These are phyloP conservation scores for Sphaerosporella brunnea DNA, from an alignment of 495 filamentous ascomycete genomes.

Conservation along the genomic window DNA sequence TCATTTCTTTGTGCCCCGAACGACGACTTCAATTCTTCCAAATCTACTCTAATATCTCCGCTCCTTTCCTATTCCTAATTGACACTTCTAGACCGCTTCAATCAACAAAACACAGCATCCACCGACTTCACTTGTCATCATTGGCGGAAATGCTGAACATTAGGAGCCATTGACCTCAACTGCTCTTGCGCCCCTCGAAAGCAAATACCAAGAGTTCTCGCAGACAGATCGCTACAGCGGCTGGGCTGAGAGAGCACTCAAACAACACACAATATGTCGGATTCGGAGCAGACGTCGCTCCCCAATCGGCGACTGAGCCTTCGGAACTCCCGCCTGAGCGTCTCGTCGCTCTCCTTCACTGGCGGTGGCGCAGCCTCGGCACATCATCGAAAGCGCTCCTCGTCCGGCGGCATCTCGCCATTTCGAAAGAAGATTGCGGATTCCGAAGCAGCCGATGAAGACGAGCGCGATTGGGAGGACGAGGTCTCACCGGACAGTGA, in stretches of 20 bases:
- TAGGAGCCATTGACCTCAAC: too few relatives aligned
- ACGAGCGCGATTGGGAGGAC: conserved; percentile 22
- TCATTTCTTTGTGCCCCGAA: too few relatives aligned
- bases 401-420: not conserved
- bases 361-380: not conserved
- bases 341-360: conserved; percentile 5
- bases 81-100: too few relatives aligned
- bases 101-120: too few relatives aligned
- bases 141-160: too few relatives aligned
- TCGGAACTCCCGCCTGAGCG: conserved; percentile 19
- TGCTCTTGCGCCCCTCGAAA: too few relatives aligned
- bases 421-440: conserved; percentile 9
- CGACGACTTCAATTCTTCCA: too few relatives aligned
- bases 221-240: too few relatives aligned
- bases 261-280: not conserved
- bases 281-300: conserved; percentile 5
- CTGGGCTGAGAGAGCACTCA: not conserved
- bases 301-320: conserved; percentile 22
- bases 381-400: not conserved
- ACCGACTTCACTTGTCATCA: too few relatives aligned
- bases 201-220: too few relatives aligned
- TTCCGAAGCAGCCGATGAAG: conserved; percentile 12
- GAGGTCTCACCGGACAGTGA: not conserved
- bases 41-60: too few relatives aligned
- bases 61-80: too few relatives aligned